Base-by-base conservation (phyloP, 495 filamentous ascomycete genomes). In the Rhizodiscina lignyota region DNA sequence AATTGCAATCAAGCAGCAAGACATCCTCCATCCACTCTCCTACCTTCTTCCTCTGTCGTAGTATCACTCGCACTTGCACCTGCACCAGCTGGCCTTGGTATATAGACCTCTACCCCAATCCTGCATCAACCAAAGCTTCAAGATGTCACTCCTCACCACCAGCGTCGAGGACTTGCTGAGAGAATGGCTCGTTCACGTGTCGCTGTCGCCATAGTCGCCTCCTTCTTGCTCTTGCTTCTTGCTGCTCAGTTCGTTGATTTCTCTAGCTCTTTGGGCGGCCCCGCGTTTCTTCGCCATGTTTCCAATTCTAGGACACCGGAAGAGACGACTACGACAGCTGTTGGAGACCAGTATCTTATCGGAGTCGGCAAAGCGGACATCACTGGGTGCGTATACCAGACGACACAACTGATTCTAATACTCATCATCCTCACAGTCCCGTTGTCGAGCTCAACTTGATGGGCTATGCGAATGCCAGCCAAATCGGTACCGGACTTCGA, bases 331-430 rank as follows among this genome's bases (percentile, higher is more conserved):
- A 30, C 35, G 19, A 37, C 28, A 16, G 38, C 34, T 23, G 41
- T 62, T 38, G 54, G 64, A 19, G 60, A 71, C 31, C 54, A 62
- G 32, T 93, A 92, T 43, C 55, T 91, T 4, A 51, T 97, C n/a
- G 89, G 89, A 2, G 82, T 85, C 2, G 89, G 89, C 12, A 94
- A 92, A 52, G 84, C 77, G 15, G 89, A 97, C 60, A 83, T 97
- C 45, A 97, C 89, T 19, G 89, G 87, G 60, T 85, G 37, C 30
- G 38, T 42, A 3, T 39, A 38, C 21, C 11, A 13, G 2, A 3
- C 24, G 13, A 28, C 3, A 30, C 34, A 24, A 22, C 21, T 23
- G 10, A 5, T 31, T 24, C 42, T 39, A 35, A 34, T 38, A 37
- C 36, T 13, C 18, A n/a, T 30, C 26, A 38, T 3, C 35, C 16